These are phyloP conservation scores for Colletotrichum sp. DNA, from an alignment of 2,329 filamentous ascomycete genomes.

Conservation along the genomic window DNA sequence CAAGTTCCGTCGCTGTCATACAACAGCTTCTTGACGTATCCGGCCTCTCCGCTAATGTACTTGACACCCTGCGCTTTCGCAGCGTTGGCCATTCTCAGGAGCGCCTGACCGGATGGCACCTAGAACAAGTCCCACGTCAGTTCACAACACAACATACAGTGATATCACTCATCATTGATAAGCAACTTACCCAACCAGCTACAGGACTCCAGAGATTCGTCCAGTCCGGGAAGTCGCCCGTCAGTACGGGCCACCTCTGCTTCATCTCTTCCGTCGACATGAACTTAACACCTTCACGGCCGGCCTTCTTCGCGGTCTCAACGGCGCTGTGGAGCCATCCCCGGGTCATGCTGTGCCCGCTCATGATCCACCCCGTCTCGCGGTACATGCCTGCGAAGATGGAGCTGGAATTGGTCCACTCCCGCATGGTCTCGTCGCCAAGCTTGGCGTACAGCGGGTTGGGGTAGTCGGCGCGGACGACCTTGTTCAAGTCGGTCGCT, in stretches of 20 bases:
- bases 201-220: slow-evolving; percentile 29
- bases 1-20: slow-evolving; percentile 29
- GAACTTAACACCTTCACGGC: slow-evolving; percentile 28
- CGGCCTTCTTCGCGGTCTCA: slow-evolving; percentile 26
- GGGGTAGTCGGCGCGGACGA: slow-evolving; percentile 39
- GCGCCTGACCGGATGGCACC: slow-evolving; percentile 28
- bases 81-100: slow-evolving; percentile 34
- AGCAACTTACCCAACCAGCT: slow-evolving; percentile 33
- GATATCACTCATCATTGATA: not conserved
- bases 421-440: slow-evolving; percentile 31
- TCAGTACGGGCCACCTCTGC: slow-evolving; percentile 32
- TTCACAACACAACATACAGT: not conserved
- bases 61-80: slow-evolving; percentile 29
- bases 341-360: slow-evolving; percentile 28
- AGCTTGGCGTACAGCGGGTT: slow-evolving; percentile 31
- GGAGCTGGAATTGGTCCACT: slow-evolving; percentile 32
- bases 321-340: slow-evolving; percentile 33
- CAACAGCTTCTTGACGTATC: slow-evolving; percentile 25
- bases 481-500: slow-evolving; percentile 39
- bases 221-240: slow-evolving; percentile 29
- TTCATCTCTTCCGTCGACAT: slow-evolving; percentile 29
- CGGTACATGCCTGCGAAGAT: slow-evolving; percentile 29
- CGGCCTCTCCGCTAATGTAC: slow-evolving; percentile 30
- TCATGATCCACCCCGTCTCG: slow-evolving; percentile 33
- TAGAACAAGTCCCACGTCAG: not conserved